phyloP scores from a whole-genome alignment of 179 eudicot species.

The Pouteria campechiana region DNA sequence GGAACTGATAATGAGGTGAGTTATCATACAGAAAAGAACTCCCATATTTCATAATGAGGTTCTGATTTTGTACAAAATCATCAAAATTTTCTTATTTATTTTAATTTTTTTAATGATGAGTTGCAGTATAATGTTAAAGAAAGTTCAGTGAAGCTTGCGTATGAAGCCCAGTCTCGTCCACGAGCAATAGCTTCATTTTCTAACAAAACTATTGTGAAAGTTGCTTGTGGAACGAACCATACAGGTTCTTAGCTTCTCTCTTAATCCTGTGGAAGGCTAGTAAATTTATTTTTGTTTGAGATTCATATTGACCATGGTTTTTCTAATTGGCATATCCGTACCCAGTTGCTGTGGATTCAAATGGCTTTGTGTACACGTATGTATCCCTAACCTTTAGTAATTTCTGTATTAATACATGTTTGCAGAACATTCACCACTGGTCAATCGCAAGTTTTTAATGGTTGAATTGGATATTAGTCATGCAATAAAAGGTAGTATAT shows the following conservation, averaged over 20 bases:
- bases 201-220: constrained; percentile 77
- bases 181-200: constrained; percentile 65
- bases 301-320: too few relatives aligned
- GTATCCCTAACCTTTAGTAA: constrained; percentile 10
- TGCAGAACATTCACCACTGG: too few relatives aligned
- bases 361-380: constrained; percentile 97
- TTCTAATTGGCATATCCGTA: too few relatives aligned
- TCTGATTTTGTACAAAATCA: neutral
- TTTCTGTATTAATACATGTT: neutral
- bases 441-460: too few relatives aligned
- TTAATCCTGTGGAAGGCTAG: too few relatives aligned
- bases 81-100: neutral
- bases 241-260: constrained; percentile 38
- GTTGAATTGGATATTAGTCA: too few relatives aligned
- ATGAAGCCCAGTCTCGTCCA: constrained; percentile 93
- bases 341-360: constrained; percentile 91
- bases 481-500: too few relatives aligned
- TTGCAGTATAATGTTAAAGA: constrained; percentile 93
- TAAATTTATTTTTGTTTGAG: too few relatives aligned
- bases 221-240: constrained; percentile 96
- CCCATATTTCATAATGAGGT: neutral
- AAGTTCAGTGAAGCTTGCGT: constrained; percentile 91
- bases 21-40: too few relatives aligned
- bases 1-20: constrained; percentile 94
- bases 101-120: neutral